phyloP scores from a whole-genome alignment of 345 rosid species.

The Adansonia digitata region DNA sequence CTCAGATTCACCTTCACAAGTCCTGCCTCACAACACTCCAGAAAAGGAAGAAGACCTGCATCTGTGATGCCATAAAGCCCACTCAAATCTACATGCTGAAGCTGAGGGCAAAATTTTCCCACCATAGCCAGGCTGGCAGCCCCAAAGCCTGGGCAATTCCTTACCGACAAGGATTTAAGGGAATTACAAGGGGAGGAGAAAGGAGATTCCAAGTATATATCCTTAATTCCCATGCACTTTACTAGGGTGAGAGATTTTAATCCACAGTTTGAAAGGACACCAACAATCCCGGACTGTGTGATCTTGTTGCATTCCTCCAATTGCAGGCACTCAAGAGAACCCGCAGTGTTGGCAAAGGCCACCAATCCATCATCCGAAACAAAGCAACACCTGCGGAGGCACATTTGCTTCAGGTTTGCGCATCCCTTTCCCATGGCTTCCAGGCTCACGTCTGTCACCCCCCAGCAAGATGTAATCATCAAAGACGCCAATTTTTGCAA shows the following conservation, averaged over 20 bases:
- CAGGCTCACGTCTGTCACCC: constrained; percentile 60
- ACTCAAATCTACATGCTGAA: constrained; percentile 52
- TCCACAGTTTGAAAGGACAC: constrained; percentile 43
- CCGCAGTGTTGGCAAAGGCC: constrained; percentile 40
- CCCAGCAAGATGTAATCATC: constrained; percentile 54
- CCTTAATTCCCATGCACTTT: constrained; percentile 67
- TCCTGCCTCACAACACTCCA: constrained; percentile 50
- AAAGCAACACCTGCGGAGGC: constrained; percentile 53
- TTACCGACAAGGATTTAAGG: constrained; percentile 45
- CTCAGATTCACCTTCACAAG: constrained; percentile 56
- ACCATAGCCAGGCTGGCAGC: constrained; percentile 46
- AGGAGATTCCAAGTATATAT: constrained; percentile 23
- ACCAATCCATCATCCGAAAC: constrained; percentile 58
- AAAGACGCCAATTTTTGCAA: constrained; percentile 44
- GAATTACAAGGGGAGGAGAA: constrained; percentile 34
- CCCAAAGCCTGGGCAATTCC: constrained; percentile 66
- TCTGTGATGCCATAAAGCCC: constrained; percentile 57
- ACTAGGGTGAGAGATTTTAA: constrained; percentile 48
- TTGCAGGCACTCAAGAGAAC: constrained; percentile 61
- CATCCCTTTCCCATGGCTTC: constrained; percentile 58
- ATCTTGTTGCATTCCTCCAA: constrained; percentile 61
- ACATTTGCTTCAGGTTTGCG: constrained; percentile 53
- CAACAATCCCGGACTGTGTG: constrained; percentile 43
- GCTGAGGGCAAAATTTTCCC: constrained; percentile 61
- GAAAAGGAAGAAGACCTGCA: constrained; percentile 48